phyloP scores from a whole-genome alignment of 2,329 filamentous ascomycete species.

The Talaromyces verruculosus region DNA sequence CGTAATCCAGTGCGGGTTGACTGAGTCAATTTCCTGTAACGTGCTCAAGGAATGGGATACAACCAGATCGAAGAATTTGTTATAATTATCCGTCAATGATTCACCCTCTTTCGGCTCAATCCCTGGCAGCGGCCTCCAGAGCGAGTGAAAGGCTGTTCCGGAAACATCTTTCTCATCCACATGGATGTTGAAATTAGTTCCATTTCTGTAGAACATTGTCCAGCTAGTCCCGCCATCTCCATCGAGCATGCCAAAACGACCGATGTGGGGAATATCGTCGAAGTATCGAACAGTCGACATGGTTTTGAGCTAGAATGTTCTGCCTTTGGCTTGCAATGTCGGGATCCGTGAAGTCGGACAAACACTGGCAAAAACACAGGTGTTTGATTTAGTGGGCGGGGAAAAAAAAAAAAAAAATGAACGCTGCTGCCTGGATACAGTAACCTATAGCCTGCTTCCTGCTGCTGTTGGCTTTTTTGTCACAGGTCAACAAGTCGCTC shows the following conservation, averaged over 20 bases:
- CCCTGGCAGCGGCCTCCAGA: conserved; percentile 5
- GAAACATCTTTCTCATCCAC: conserved; percentile 12
- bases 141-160: conserved; percentile 8
- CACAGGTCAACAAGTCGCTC: not conserved
- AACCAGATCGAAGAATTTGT: conserved; percentile 6
- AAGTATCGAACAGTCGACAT: conserved; percentile 16
- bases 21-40: conserved; percentile 2
- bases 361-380: not conserved
- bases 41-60: conserved; percentile 15
- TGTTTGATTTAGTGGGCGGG: not conserved
- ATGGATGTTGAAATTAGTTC: not conserved
- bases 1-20: conserved; percentile 2
- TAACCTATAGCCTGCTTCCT: not conserved
- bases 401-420: not conserved
- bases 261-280: conserved; percentile 16
- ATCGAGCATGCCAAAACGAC: conserved; percentile 5
- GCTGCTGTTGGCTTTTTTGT: not conserved
- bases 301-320: not conserved
- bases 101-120: not conserved
- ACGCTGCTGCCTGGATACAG: not conserved
- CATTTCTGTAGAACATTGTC: conserved; percentile 9
- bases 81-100: not conserved
- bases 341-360: too few relatives aligned
- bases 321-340: too few relatives aligned
- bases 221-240: not conserved